Evolutionary conservation across 345 rosid genomes (phyloP).

Genomic region (Boechera divaricarpa): DNA sequence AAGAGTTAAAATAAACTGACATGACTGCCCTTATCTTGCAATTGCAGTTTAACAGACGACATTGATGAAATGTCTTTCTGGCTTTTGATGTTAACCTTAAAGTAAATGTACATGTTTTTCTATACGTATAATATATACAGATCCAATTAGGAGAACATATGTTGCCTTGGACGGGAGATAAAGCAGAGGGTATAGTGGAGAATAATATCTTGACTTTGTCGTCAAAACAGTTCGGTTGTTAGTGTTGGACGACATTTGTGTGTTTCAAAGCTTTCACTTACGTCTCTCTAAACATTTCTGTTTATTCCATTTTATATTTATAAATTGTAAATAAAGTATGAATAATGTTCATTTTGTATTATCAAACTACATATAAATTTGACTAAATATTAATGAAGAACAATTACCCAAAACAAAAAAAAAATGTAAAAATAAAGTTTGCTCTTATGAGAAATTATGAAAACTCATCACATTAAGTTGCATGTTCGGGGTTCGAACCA

Average conservation of each 20-base stretch:
- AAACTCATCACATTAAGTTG: no score
- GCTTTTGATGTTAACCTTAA: slow-evolving; percentile 22
- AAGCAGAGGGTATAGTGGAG: slow-evolving; percentile 40
- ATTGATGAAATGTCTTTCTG: slow-evolving; percentile 29
- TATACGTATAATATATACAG: slow-evolving; percentile 19
- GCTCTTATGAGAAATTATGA: no score
- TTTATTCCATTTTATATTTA: neutral
- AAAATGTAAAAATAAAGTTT: no score
- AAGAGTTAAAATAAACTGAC: slow-evolving; percentile 33
- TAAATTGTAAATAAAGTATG: no score
- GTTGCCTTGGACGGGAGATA: slow-evolving; percentile 45
- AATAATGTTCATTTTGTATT: no score
- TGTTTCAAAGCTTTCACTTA: slow-evolving; percentile 33
- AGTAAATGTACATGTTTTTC: slow-evolving; percentile 18
- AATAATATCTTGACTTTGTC: slow-evolving; percentile 46
- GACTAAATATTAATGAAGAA: no score
- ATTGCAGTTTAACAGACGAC: slow-evolving; percentile 38
- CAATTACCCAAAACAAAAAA: no score
- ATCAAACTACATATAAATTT: no score
- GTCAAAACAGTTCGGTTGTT: slow-evolving; percentile 45
- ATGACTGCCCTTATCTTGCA: slow-evolving; percentile 45
- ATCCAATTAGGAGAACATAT: slow-evolving; percentile 12
- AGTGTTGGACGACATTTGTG: slow-evolving; percentile 15
- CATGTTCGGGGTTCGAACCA: no score
- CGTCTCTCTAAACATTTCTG: slow-evolving; percentile 28